A percentile compares a stretch with the other conserved stretches of the same genome.
These are phyloP conservation scores for Juglanconis sp. DNA, from an alignment of 2,329 filamentous ascomycete genomes.

Conservation along the genomic window DNA sequence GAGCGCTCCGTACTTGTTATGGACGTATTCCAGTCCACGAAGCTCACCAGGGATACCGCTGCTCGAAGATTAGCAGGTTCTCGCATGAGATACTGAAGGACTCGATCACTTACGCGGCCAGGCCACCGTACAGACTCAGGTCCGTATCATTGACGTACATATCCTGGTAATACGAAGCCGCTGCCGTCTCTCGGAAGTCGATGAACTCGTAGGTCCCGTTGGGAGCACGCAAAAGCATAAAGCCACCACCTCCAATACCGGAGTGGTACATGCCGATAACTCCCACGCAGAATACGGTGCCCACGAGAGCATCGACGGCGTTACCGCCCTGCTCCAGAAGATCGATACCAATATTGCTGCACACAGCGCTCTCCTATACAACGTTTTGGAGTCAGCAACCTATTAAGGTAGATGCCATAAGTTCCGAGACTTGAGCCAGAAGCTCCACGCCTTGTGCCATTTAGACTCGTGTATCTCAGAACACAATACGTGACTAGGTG, in stretches of 20 bases:
- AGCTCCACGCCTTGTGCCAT: no score
- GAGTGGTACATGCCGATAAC: constrained; percentile 63
- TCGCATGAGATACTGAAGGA: not conserved
- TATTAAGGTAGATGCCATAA: no score
- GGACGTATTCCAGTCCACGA: constrained; percentile 70
- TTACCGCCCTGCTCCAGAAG: constrained; percentile 60
- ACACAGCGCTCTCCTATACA: constrained; percentile 48
- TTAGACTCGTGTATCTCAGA: no score
- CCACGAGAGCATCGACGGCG: constrained; percentile 64
- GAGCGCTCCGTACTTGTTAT: constrained; percentile 62
- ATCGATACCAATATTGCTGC: constrained; percentile 56
- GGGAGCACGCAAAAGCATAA: constrained; percentile 65
- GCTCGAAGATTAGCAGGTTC: not conserved
- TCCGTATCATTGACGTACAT: constrained; percentile 74
- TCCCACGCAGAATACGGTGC: constrained; percentile 62
- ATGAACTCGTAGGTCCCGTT: constrained; percentile 73
- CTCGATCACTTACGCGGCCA: constrained; percentile 61
- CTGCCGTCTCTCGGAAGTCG: constrained; percentile 82
- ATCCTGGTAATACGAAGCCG: constrained; percentile 71
- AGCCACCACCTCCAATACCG: constrained; percentile 76
- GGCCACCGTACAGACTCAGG: constrained; percentile 64
- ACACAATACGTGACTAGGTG: no score
- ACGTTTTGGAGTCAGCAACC: no score
- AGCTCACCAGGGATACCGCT: constrained; percentile 69
- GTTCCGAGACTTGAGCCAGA: no score